Percentiles rank a stretch among this genome's conserved stretches.
These are phyloP conservation scores for Graphilbum fragrans DNA, from an alignment of 2,329 filamentous ascomycete genomes.

Conservation along the genomic window DNA sequence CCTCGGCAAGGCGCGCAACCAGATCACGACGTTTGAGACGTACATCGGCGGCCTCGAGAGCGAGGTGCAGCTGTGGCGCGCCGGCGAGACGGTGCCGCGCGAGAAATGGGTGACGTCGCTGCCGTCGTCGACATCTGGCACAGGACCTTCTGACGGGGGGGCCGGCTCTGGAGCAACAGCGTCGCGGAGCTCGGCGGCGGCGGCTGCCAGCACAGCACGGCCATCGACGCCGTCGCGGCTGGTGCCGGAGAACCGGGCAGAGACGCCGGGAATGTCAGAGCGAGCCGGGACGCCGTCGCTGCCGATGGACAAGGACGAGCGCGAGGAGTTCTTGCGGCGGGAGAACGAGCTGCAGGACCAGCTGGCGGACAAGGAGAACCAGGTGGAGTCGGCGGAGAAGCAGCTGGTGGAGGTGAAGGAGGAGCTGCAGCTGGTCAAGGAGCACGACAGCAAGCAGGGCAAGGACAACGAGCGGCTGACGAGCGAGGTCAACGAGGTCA, in stretches of 20 bases:
- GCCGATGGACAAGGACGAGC: constrained; percentile 87
- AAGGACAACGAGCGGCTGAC: constrained; percentile 85
- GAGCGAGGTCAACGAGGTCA: constrained; percentile 79
- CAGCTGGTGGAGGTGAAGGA: constrained; percentile 72
- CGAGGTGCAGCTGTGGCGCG: constrained; percentile 79
- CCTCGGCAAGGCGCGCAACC: constrained; percentile 82
- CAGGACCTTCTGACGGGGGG: constrained; percentile 32
- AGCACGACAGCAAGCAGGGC: constrained; percentile 68
- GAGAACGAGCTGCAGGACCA: constrained; percentile 98
- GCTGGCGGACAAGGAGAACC: constrained; percentile 81
- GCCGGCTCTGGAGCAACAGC: constrained; percentile 22
- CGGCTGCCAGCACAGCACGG: constrained; percentile 35
- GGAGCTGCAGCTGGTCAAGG: constrained; percentile 74
- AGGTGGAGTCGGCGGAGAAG: constrained; percentile 68
- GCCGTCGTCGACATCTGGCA: constrained; percentile 18
- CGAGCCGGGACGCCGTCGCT: constrained; percentile 78
- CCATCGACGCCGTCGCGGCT: constrained; percentile 42
- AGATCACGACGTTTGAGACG: constrained; percentile 76
- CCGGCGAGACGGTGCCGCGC: constrained; percentile 76
- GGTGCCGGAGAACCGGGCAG: constrained; percentile 44
- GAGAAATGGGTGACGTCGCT: constrained; percentile 73
- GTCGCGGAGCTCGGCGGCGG: constrained; percentile 40
- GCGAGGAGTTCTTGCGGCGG: constrained; percentile 85
- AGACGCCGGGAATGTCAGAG: constrained; percentile 59
- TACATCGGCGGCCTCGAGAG: constrained; percentile 76